Evolutionary conservation across 2,329 filamentous ascomycete species (phyloP).

Genomic region (Beauveria sp.): DNA sequence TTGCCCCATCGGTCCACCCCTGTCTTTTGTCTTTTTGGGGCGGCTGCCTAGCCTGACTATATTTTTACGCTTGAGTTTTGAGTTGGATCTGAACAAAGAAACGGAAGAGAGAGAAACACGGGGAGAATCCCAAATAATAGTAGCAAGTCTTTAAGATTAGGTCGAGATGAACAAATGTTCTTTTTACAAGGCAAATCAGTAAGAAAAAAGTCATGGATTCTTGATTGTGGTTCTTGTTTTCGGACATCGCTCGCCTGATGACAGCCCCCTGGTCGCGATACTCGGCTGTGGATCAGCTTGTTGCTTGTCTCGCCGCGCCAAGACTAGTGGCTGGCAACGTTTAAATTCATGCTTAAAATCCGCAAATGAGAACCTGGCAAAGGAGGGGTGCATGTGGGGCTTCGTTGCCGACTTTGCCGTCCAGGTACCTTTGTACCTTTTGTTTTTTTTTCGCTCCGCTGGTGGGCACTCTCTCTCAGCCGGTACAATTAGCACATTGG

Average conservation of each 20-base stretch:
- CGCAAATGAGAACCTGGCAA: conserved; percentile 11
- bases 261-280: neutral
- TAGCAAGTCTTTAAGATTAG: neutral
- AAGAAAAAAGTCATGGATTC: too few species aligned
- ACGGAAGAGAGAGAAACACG: neutral
- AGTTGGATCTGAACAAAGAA: neutral
- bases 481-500: neutral
- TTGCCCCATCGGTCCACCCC: conserved; percentile 4
- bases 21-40: neutral
- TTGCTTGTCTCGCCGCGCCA: conserved; percentile 24
- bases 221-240: too few species aligned
- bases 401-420: conserved; percentile 11
- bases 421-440: conserved; percentile 6
- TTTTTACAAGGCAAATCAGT: too few species aligned
- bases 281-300: conserved; percentile 2
- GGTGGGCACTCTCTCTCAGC: neutral
- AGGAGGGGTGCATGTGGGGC: neutral
- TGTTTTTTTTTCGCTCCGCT: neutral
- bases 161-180: too few species aligned
- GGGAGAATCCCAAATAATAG: too few species aligned
- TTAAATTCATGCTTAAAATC: conserved; percentile 45
- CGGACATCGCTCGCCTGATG: neutral
- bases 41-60: neutral
- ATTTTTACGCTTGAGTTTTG: conserved; percentile 18
- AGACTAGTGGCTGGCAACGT: conserved; percentile 38